Conservation (phyloP, 139 green algal genomes). For the Microglena sp. region DNA sequence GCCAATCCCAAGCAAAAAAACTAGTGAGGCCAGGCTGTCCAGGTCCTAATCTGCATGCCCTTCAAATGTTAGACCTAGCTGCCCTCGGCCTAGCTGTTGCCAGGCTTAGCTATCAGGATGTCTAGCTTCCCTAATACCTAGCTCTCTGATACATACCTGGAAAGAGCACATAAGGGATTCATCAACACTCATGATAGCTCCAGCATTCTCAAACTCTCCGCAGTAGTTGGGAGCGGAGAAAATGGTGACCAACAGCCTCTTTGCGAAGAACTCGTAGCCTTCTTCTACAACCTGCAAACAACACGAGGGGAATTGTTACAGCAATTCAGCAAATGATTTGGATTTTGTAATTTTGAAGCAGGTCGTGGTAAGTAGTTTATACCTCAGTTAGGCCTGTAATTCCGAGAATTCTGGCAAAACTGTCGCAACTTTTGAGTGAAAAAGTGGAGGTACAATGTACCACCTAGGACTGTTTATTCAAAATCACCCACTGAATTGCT, state of each 20-base stretch:
- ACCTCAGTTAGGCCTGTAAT: not conserved
- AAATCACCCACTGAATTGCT: too few species aligned
- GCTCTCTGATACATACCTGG: conserved; percentile 55
- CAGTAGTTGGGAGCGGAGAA: conserved; percentile 99
- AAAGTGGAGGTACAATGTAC: not conserved
- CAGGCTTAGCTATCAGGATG: too few species aligned
- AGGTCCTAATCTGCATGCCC: too few species aligned
- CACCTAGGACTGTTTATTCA: not conserved
- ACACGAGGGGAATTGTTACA: not conserved
- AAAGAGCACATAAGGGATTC: conserved; percentile 99
- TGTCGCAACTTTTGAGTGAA: not conserved
- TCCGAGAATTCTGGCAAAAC: not conserved
- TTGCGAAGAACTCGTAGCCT: conserved; percentile 99
- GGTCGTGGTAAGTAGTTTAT: not conserved
- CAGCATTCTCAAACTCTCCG: conserved; percentile 99
- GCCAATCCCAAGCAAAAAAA: too few species aligned
- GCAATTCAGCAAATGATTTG: not conserved
- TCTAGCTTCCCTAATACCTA: too few species aligned
- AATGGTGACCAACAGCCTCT: conserved; percentile 96
- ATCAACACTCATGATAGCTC: conserved; percentile 99
- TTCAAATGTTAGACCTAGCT: too few species aligned
- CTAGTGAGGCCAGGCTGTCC: too few species aligned
- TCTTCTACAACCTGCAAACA: conserved; percentile 87
- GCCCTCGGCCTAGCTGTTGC: too few species aligned
- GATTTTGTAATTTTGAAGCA: not conserved